These are phyloP conservation scores for Ogataea nitratoaversa DNA, from an alignment of 805 yeast genomes.

Conservation along the genomic window DNA sequence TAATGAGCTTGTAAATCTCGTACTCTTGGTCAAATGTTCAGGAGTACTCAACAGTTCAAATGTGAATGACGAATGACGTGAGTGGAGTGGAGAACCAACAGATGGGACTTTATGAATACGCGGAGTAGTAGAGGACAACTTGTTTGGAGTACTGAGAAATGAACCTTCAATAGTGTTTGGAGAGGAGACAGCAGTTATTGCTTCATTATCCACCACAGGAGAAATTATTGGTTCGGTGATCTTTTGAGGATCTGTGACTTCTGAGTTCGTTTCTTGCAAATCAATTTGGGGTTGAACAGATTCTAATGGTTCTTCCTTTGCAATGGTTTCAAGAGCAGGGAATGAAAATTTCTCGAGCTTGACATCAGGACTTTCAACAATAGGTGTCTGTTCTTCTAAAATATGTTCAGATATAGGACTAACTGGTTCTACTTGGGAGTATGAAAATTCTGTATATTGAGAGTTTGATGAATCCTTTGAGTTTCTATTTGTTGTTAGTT, in stretches of 20 bases:
- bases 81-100: constrained; percentile 21
- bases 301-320: not conserved
- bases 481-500: not conserved
- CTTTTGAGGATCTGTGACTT: not conserved
- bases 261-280: not conserved
- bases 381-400: not conserved
- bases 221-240: no score
- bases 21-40: constrained; percentile 5
- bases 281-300: not conserved
- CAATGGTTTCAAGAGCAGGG: constrained; percentile 2
- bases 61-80: constrained; percentile 26
- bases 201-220: no score
- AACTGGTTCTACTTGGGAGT: constrained; percentile 1
- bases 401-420: not conserved
- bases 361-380: constrained; percentile 2
- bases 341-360: constrained; percentile 18
- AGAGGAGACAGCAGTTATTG: no score
- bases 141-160: no score
- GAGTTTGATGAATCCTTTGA: constrained; percentile 1
- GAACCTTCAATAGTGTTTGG: no score
- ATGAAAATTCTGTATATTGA: constrained; percentile 8
- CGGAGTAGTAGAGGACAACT: no score
- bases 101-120: constrained; percentile 19
- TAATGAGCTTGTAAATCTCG: not conserved
- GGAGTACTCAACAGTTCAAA: constrained; percentile 21